Conservation (phyloP, 768 basidiomycete species). For the Mycena maculata region DNA sequence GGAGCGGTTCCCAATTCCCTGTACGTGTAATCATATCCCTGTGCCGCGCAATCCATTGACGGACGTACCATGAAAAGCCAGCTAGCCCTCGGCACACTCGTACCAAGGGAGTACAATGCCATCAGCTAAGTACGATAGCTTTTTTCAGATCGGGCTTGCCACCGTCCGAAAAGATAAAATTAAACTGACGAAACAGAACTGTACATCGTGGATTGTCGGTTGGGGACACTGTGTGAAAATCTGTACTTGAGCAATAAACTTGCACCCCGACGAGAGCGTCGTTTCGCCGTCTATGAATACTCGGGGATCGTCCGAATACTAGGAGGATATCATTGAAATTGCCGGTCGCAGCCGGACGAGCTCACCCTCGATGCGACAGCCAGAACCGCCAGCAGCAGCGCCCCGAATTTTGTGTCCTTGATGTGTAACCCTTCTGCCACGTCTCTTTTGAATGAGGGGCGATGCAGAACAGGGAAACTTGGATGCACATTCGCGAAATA, state of each 20-base stretch:
- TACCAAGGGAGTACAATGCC: too few relatives aligned
- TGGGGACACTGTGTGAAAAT: slow-evolving; percentile 59
- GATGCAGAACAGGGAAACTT: slow-evolving; percentile 55
- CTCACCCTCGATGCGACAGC: slow-evolving; percentile 63
- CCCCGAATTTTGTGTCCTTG: slow-evolving; percentile 55
- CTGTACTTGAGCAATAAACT: slow-evolving; percentile 61
- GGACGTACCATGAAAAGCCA: slow-evolving; percentile 46
- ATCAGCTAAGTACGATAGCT: too few relatives aligned
- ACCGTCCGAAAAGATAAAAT: slow-evolving; percentile 39
- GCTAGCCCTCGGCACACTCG: slow-evolving; percentile 49
- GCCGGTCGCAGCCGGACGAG: slow-evolving; percentile 36
- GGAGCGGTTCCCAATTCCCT: slow-evolving; percentile 59
- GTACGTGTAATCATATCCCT: background rate
- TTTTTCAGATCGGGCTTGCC: too few relatives aligned
- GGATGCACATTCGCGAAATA: slow-evolving; percentile 59
- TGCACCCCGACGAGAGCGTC: slow-evolving; percentile 60
- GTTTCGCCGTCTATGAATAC: slow-evolving; percentile 46
- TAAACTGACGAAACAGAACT: slow-evolving; percentile 58
- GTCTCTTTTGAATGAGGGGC: slow-evolving; percentile 28
- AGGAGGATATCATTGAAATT: slow-evolving; percentile 2
- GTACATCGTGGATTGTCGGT: slow-evolving; percentile 49
- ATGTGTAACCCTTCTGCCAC: slow-evolving; percentile 46
- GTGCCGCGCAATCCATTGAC: too few relatives aligned
- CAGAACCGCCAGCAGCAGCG: slow-evolving; percentile 58
- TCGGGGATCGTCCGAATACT: slow-evolving; percentile 61